Conservation (phyloP, 495 filamentous ascomycete genomes). For the Geoglossum glabrum region DNA sequence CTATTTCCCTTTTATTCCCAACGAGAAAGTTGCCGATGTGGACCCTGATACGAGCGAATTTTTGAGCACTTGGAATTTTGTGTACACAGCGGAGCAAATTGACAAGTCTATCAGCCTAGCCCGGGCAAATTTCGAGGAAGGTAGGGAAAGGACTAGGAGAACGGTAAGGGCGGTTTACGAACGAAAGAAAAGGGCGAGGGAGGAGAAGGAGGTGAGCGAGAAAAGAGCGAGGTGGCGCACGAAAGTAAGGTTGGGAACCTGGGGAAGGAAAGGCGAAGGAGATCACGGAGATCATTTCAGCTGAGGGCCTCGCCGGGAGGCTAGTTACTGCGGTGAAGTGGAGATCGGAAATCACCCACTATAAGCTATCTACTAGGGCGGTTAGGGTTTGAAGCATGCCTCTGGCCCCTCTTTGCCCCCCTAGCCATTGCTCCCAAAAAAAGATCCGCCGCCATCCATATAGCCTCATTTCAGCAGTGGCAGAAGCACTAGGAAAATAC, state of each 20-base stretch:
- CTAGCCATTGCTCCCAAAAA: no score
- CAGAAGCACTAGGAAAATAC: no score
- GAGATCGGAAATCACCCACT: no score
- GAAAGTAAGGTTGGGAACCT: not conserved
- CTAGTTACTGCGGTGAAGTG: no score
- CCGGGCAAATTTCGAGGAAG: constrained; percentile 67
- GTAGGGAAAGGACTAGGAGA: constrained; percentile 49
- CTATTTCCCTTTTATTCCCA: constrained; percentile 78
- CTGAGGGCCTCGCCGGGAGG: not conserved
- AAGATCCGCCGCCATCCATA: no score
- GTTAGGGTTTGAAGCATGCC: no score
- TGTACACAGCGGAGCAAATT: constrained; percentile 73
- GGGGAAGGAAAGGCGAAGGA: not conserved
- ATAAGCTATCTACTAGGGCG: no score
- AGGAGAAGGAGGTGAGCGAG: not conserved
- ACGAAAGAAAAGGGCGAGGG: constrained; percentile 42
- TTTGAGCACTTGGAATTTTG: constrained; percentile 92
- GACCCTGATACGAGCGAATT: constrained; percentile 66
- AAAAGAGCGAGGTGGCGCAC: not conserved
- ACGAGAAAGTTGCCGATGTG: constrained; percentile 54
- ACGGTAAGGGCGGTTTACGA: constrained; percentile 85
- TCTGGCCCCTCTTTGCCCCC: no score
- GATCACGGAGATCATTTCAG: constrained; percentile 5
- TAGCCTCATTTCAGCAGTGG: no score
- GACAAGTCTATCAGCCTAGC: constrained; percentile 66